Evolutionary conservation across 2,329 filamentous ascomycete species (phyloP).

Genomic region (Atkinsonella texensis): DNA sequence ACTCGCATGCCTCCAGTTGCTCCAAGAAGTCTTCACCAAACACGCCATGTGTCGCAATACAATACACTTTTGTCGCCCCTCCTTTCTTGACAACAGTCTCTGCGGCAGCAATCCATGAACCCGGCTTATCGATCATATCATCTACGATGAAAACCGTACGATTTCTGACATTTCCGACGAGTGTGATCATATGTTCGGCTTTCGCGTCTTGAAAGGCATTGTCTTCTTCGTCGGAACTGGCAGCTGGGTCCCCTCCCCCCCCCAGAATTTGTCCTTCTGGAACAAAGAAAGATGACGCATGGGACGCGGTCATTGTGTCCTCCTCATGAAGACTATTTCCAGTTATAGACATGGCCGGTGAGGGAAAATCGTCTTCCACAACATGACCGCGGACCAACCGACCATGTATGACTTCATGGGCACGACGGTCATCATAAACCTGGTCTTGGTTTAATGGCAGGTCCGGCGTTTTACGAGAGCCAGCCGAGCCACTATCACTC

Average conservation of each 20-base stretch:
- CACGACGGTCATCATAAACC: conserved; percentile 67
- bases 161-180: conserved; percentile 89
- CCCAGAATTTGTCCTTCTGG: conserved; percentile 58
- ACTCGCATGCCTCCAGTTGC: conserved; percentile 83
- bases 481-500: conserved; percentile 10
- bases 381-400: conserved; percentile 89
- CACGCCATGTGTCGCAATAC: conserved; percentile 91
- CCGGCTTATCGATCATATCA: conserved; percentile 97
- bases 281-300: conserved; percentile 70
- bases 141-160: conserved; percentile 90
- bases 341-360: conserved; percentile 59
- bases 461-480: conserved; percentile 15
- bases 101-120: conserved; percentile 93
- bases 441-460: conserved; percentile 23
- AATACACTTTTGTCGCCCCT: conserved; percentile 85
- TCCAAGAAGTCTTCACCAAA: conserved; percentile 84
- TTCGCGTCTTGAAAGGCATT: conserved; percentile 70
- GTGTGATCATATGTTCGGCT: conserved; percentile 86
- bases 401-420: conserved; percentile 81
- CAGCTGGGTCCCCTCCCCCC: conserved; percentile 73
- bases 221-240: conserved; percentile 83
- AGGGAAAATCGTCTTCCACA: conserved; percentile 86
- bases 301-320: conserved; percentile 70
- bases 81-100: conserved; percentile 94
- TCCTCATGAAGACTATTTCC: conserved; percentile 55